Conservation (phyloP, 805 yeast genomes). For the Candida gorgasii region DNA sequence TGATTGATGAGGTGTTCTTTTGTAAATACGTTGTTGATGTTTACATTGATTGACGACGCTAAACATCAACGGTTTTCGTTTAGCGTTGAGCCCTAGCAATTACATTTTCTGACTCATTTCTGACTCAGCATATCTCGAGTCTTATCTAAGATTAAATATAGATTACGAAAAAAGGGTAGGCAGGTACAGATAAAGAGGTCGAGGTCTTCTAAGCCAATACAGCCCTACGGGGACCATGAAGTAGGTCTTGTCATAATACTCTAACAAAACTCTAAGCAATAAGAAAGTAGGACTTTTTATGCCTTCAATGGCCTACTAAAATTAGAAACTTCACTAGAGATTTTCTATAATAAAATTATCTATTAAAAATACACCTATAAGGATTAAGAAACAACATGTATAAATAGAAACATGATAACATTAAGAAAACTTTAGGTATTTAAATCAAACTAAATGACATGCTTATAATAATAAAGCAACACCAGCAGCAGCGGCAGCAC, state of each 20-base stretch:
- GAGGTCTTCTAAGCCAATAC: too few species aligned
- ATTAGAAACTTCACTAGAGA: not conserved
- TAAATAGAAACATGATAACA: conserved; percentile 4
- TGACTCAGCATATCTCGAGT: not conserved
- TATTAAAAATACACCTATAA: conserved; percentile 8
- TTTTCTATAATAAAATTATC: not conserved
- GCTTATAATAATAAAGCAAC: conserved; percentile 51
- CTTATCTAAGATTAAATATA: conserved; percentile 1
- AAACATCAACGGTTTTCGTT: too few species aligned
- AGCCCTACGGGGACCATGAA: too few species aligned
- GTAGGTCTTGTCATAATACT: too few species aligned
- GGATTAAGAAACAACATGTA: conserved; percentile 7
- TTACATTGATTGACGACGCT: not conserved
- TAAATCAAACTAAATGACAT: conserved; percentile 2
- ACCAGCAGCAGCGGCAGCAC: conserved; percentile 87
- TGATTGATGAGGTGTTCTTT: not conserved
- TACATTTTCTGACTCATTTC: not conserved
- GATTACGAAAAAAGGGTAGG: not conserved
- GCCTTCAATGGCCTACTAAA: not conserved
- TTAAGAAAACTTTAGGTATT: conserved; percentile 5
- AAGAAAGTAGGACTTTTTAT: too few species aligned
- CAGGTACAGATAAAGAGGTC: not conserved
- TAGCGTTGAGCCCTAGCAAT: not conserved
- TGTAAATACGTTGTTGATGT: not conserved
- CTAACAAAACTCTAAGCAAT: too few species aligned